These are phyloP conservation scores for Stephanocyclus meneghinianus DNA, from an alignment of 352 stramenopile genomes.

Conservation along the genomic window DNA sequence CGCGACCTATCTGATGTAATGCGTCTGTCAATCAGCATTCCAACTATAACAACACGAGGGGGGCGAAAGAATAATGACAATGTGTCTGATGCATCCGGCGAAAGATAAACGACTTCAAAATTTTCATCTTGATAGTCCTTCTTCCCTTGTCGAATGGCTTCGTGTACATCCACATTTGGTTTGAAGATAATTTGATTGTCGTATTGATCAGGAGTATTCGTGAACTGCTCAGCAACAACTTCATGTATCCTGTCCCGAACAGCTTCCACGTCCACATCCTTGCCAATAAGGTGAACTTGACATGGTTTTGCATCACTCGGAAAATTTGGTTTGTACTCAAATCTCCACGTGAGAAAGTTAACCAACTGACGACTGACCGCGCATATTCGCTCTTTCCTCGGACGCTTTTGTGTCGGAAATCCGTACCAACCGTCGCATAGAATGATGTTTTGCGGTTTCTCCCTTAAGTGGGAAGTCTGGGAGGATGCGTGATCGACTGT, in stretches of 20 bases:
- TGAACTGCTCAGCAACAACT: conserved; percentile 7
- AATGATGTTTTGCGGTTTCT: conserved; percentile 34
- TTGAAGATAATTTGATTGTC: conserved; percentile 17
- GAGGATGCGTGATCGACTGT: not conserved
- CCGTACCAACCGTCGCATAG: conserved; percentile 78
- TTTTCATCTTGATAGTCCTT: conserved; percentile 6
- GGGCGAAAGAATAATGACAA: conserved; percentile 41
- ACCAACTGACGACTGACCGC: conserved; percentile 52
- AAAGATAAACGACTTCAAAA: conserved; percentile 64
- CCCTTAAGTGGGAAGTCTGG: not conserved
- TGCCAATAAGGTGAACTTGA: conserved; percentile 48
- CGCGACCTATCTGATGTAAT: conserved; percentile 64
- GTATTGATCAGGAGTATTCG: not conserved
- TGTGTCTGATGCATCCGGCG: conserved; percentile 64
- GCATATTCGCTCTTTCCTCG: conserved; percentile 66
- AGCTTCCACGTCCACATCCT: conserved; percentile 31
- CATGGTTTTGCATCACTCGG: conserved; percentile 7
- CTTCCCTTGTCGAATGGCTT: conserved; percentile 28
- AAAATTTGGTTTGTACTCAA: conserved; percentile 6
- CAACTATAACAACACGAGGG: conserved; percentile 61
- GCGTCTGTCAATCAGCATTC: conserved; percentile 74
- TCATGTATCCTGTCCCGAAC: conserved; percentile 12
- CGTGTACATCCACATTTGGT: conserved; percentile 28
- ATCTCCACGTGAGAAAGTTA: conserved; percentile 75
- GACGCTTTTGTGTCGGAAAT: conserved; percentile 66